Percentiles rank a stretch among this genome's conserved stretches.
Evolutionary conservation across 2,329 filamentous ascomycete genomes (phyloP).

Genomic region (Cladophialophora exuberans): DNA sequence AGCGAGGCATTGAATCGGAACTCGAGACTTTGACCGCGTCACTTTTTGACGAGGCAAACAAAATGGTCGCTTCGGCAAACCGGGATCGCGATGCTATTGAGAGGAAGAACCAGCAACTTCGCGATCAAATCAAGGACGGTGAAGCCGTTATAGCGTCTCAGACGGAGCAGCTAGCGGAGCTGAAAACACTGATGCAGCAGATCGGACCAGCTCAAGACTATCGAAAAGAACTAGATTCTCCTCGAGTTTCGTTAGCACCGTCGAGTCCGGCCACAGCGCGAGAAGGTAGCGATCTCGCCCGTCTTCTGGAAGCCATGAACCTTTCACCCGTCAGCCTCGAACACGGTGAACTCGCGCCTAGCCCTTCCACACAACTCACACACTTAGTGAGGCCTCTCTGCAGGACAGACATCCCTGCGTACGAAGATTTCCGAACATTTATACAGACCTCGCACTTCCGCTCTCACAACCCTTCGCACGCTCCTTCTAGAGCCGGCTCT

Average conservation of each 20-base stretch:
- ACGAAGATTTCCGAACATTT: constrained; percentile 81
- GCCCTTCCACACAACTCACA: constrained; percentile 72
- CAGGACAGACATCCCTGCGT: constrained; percentile 77
- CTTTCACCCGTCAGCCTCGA: constrained; percentile 53
- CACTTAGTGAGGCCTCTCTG: constrained; percentile 83
- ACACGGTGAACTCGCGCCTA: constrained; percentile 59
- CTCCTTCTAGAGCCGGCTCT: constrained; percentile 69
- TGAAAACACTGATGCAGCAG: constrained; percentile 90
- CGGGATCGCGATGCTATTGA: constrained; percentile 79
- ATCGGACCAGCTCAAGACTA: constrained; percentile 65
- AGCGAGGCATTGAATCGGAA: constrained; percentile 88
- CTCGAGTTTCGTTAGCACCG: constrained; percentile 70
- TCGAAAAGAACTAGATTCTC: constrained; percentile 68
- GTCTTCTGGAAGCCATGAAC: constrained; percentile 64
- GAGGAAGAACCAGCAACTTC: constrained; percentile 85
- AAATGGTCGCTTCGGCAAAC: constrained; percentile 92
- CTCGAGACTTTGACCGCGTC: constrained; percentile 87
- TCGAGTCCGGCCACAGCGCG: constrained; percentile 71
- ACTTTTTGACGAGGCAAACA: constrained; percentile 97
- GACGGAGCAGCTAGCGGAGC: constrained; percentile 87
- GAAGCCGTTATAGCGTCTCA: constrained; percentile 84
- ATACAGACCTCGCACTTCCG: constrained; percentile 63
- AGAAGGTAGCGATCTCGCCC: constrained; percentile 58
- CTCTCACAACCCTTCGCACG: constrained; percentile 33
- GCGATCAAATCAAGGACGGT: constrained; percentile 81